phyloP scores from a whole-genome alignment of 768 basidiomycete genomes.

The Dacryopinax spathularia region DNA sequence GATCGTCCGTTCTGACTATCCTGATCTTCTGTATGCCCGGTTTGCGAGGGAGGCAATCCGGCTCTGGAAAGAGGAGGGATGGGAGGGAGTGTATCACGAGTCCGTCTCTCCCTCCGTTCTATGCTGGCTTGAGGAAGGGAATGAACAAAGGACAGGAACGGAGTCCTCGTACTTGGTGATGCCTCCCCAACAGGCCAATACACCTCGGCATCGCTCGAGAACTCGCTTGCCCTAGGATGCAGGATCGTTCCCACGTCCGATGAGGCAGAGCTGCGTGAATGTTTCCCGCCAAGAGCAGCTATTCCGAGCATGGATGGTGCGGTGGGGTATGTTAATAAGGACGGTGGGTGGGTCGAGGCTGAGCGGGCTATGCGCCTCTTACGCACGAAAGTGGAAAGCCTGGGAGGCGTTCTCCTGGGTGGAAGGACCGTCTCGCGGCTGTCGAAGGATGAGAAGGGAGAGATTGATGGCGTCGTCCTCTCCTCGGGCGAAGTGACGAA shows the following conservation, averaged over 20 bases:
- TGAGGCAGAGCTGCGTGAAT: constrained; percentile 30
- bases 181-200: constrained; percentile 28
- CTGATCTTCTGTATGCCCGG: constrained; percentile 50
- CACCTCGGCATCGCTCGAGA: constrained; percentile 40
- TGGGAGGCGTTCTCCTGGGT: constrained; percentile 45
- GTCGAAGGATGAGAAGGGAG: constrained; percentile 25
- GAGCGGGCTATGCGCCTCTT: constrained; percentile 45
- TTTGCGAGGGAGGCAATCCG: constrained; percentile 65
- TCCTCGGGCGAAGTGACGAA: constrained; percentile 35
- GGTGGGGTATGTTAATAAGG: constrained; percentile 53
- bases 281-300: constrained; percentile 34
- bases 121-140: background rate
- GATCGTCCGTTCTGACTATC: constrained; percentile 53
- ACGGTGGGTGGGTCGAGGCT: constrained; percentile 79
- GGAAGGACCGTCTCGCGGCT: constrained; percentile 47
- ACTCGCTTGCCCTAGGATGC: constrained; percentile 48
- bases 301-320: constrained; percentile 14
- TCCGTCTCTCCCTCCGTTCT: constrained; percentile 26
- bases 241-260: constrained; percentile 31
- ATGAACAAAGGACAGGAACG: constrained; percentile 36
- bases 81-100: constrained; percentile 70
- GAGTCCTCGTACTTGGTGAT: constrained; percentile 45
- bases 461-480: constrained; percentile 44
- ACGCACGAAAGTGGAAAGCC: constrained; percentile 38
- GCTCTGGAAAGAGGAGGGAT: constrained; percentile 53